phyloP scores from a whole-genome alignment of 441 rosid genomes.

The Daphne laureola region DNA sequence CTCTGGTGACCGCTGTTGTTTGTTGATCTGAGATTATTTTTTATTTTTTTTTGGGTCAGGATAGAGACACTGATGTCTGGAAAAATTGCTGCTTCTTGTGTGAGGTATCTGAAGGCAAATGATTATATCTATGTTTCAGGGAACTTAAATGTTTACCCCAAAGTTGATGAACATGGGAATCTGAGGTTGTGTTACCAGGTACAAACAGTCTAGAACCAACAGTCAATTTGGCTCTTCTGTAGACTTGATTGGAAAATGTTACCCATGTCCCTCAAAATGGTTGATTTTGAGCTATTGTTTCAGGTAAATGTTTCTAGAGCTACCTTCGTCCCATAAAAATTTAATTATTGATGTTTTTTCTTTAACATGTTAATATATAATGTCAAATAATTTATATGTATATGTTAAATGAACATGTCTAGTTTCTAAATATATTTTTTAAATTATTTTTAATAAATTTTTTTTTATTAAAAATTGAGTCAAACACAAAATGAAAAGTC shows the following conservation, averaged over 20 bases:
- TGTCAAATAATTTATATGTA: too few species aligned
- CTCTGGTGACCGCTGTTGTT: background rate
- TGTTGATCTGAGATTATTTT: background rate
- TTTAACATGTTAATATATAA: too few species aligned
- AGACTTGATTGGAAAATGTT: background rate
- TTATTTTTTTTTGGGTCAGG: conserved; percentile 23
- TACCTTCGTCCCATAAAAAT: too few species aligned
- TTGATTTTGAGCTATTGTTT: too few species aligned
- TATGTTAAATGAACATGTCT: too few species aligned
- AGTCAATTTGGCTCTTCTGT: background rate
- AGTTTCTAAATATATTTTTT: too few species aligned
- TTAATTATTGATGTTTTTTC: too few species aligned
- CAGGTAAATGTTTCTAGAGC: too few species aligned
- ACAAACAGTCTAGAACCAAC: background rate
- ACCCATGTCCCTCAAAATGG: background rate
- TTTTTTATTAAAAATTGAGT: too few species aligned
- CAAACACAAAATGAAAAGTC: too few species aligned
- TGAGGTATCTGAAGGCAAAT: conserved; percentile 43
- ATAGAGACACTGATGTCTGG: conserved; percentile 38
- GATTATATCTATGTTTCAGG: conserved; percentile 63
- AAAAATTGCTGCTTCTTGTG: conserved; percentile 37
- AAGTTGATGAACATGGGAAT: conserved; percentile 18
- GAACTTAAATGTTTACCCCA: conserved; percentile 24
- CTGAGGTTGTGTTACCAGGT: conserved; percentile 34
- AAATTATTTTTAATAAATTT: too few species aligned